phyloP scores from a whole-genome alignment of 768 basidiomycete genomes.

The Hygrophorus pudorinus region DNA sequence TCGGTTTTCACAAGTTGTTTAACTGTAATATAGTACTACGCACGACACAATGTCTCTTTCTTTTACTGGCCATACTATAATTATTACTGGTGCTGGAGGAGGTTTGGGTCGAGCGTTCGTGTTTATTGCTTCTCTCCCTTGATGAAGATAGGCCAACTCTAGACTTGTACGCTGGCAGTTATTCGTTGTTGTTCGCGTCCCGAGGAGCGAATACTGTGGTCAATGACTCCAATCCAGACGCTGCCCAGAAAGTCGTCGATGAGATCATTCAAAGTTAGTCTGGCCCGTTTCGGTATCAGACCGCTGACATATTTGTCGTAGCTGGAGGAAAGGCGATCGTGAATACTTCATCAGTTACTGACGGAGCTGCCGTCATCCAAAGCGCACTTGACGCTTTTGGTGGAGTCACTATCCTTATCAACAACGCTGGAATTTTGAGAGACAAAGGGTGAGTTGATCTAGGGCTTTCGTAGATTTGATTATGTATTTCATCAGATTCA shows the following conservation, averaged over 20 bases:
- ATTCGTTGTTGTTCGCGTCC: constrained; percentile 86
- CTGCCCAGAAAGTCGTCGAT: constrained; percentile 87
- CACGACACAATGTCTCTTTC: constrained; percentile 41
- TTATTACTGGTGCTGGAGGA: constrained; percentile 93
- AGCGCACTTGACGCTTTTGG: constrained; percentile 83
- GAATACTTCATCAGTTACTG: constrained; percentile 79
- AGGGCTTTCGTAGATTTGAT: neutral
- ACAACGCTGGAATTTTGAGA: constrained; percentile 89
- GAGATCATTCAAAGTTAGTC: constrained; percentile 70
- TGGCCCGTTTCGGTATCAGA: neutral
- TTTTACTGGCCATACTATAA: constrained; percentile 84
- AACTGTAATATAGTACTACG: neutral
- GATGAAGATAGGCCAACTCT: too few species aligned
- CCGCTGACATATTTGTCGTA: constrained; percentile 19
- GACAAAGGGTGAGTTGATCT: constrained; percentile 51
- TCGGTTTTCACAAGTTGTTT: neutral
- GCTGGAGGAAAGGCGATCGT: constrained; percentile 85
- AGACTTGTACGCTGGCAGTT: constrained; percentile 33
- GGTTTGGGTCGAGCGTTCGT: constrained; percentile 88
- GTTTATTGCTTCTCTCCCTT: neutral
- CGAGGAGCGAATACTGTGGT: constrained; percentile 92
- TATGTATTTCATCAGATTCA: constrained; percentile 49
- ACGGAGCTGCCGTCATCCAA: constrained; percentile 81
- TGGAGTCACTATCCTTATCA: constrained; percentile 76
- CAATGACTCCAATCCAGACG: constrained; percentile 83